Conservation (phyloP, 768 basidiomycete species). For the Termitomyces bulborhizus region DNA sequence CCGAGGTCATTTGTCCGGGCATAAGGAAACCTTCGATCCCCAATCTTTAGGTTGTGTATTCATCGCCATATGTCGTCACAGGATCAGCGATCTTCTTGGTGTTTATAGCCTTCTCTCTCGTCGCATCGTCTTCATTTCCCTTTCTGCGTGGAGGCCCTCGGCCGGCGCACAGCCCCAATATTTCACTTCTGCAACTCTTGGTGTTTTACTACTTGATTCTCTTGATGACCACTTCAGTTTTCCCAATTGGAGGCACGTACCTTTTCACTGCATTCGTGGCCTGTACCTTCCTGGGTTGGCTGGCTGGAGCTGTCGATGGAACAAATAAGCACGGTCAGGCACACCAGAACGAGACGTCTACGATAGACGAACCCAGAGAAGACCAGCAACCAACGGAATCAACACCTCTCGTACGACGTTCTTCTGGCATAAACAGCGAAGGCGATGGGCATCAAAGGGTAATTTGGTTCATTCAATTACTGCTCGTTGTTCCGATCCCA, state of each 20-base stretch:
- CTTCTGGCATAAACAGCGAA: background rate
- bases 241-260: slow-evolving; percentile 51
- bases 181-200: slow-evolving; percentile 43
- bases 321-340: slow-evolving; percentile 4
- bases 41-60: slow-evolving; percentile 48
- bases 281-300: slow-evolving; percentile 37
- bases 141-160: background rate
- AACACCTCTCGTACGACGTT: slow-evolving; percentile 42
- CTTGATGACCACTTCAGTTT: slow-evolving; percentile 38
- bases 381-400: slow-evolving; percentile 36
- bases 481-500: slow-evolving; percentile 48
- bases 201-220: slow-evolving; percentile 52
- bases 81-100: slow-evolving; percentile 41
- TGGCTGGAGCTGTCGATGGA: slow-evolving; percentile 31
- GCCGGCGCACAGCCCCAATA: background rate
- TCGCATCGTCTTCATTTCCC: slow-evolving; percentile 20
- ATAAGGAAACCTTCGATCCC: background rate
- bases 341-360: slow-evolving; percentile 5
- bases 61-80: slow-evolving; percentile 46
- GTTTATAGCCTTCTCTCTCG: slow-evolving; percentile 39
- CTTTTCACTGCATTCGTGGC: slow-evolving; percentile 49
- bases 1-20: slow-evolving; percentile 3
- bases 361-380: slow-evolving; percentile 24
- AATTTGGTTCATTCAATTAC: slow-evolving; percentile 55
- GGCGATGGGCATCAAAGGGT: slow-evolving; percentile 18